These are phyloP conservation scores for Penicillium sp. DNA, from an alignment of 2,329 filamentous ascomycete species.

Conservation along the genomic window DNA sequence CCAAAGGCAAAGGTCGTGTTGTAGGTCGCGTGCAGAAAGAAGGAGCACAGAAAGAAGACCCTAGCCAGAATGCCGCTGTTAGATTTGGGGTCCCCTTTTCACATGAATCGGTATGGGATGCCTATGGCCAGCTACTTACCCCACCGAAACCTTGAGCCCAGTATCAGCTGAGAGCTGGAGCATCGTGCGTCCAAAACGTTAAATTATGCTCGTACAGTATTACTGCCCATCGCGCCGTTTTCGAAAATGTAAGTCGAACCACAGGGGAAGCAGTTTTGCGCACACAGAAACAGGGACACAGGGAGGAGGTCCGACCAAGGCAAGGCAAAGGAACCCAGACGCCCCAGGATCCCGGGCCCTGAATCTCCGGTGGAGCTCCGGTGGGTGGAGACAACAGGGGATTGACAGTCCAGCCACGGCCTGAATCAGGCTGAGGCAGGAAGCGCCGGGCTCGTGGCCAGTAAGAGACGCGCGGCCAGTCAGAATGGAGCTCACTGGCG, in stretches of 20 bases:
- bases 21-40: conserved; percentile 36
- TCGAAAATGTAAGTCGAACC: conserved; percentile 1
- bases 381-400: conserved; percentile 18
- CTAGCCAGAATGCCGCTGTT: conserved; percentile 21
- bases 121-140: conserved; percentile 23
- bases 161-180: conserved; percentile 29
- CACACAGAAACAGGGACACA: conserved; percentile 2
- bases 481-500: conserved; percentile 11
- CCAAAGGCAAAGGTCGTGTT: conserved; percentile 42
- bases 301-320: conserved; percentile 1
- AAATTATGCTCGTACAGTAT: background rate
- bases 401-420: conserved; percentile 12
- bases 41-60: conserved; percentile 35
- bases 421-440: background rate
- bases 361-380: background rate
- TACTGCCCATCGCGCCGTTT: conserved; percentile 14
- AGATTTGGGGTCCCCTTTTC: conserved; percentile 9
- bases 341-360: background rate
- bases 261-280: background rate
- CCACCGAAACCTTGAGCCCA: conserved; percentile 33
- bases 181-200: conserved; percentile 24
- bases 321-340: conserved; percentile 2
- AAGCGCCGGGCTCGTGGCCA: background rate
- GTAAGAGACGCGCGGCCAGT: conserved; percentile 1
- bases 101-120: background rate